A percentile compares a stretch with the other conserved stretches of the same genome.
phyloP scores from a whole-genome alignment of 495 filamentous ascomycete species.

The Margaritispora aquatica region DNA sequence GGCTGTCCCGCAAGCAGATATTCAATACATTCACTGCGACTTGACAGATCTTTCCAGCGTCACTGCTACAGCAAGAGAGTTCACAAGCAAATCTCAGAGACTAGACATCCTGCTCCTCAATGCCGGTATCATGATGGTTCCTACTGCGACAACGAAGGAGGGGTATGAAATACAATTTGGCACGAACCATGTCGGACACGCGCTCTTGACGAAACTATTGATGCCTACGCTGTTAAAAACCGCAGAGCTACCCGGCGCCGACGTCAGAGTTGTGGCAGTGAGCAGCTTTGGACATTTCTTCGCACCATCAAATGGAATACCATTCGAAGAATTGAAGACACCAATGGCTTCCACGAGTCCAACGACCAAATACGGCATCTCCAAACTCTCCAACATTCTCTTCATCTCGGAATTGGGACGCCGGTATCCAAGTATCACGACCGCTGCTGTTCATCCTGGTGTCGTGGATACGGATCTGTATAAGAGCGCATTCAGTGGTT shows the following conservation, averaged over 20 bases:
- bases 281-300: slow-evolving; percentile 32
- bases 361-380: slow-evolving; percentile 50
- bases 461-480: slow-evolving; percentile 33
- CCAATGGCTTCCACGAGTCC: slow-evolving; percentile 19
- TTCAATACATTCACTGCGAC: slow-evolving; percentile 22
- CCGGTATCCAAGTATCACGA: slow-evolving; percentile 47
- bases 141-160: slow-evolving; percentile 41
- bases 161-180: slow-evolving; percentile 64
- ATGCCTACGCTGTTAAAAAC: slow-evolving; percentile 44
- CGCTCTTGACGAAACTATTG: slow-evolving; percentile 60
- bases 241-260: slow-evolving; percentile 30
- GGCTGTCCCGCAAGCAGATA: slow-evolving; percentile 25
- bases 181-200: slow-evolving; percentile 65
- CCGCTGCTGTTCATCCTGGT: slow-evolving; percentile 61
- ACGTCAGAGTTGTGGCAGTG: slow-evolving; percentile 39
- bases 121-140: slow-evolving; percentile 58
- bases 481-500: slow-evolving; percentile 2
- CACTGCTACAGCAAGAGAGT: slow-evolving; percentile 13
- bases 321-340: slow-evolving; percentile 33
- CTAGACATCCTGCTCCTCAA: slow-evolving; percentile 61
- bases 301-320: slow-evolving; percentile 31
- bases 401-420: slow-evolving; percentile 52
- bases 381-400: slow-evolving; percentile 68
- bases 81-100: slow-evolving; percentile 17
- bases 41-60: slow-evolving; percentile 19